Percentiles rank a stretch among this genome's conserved stretches.
Conservation (phyloP, 768 basidiomycete species). For the Neoboletus brunneissimus region DNA sequence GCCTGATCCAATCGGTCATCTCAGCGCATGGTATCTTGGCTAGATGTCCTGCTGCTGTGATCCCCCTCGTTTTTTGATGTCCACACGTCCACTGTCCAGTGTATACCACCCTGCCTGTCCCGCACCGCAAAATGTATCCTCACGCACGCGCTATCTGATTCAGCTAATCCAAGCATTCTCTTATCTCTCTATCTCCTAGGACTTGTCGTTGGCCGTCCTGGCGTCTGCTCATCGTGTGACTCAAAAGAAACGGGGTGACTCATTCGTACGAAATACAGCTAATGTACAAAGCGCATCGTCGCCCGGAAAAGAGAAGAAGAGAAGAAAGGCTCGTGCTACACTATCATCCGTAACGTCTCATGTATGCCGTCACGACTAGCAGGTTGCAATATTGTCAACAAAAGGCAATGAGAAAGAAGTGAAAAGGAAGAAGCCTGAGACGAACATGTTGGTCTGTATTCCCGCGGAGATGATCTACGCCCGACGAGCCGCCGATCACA, state of each 20-base stretch:
- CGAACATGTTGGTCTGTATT: not conserved
- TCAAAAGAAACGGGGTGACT: not conserved
- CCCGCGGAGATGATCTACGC: constrained; percentile 12
- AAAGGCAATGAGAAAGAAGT: not conserved
- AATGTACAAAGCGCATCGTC: not conserved
- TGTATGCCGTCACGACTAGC: not conserved
- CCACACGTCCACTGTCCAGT: constrained; percentile 13
- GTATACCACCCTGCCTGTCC: constrained; percentile 14
- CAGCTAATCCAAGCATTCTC: constrained; percentile 1
- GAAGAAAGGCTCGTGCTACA: not conserved
- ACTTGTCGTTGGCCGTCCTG: not conserved
- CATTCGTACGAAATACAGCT: constrained; percentile 3
- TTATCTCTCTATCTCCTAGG: not conserved
- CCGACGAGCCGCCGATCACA: constrained; percentile 1
- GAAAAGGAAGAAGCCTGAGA: not conserved
- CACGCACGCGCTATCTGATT: constrained; percentile 18
- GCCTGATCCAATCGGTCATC: not conserved
- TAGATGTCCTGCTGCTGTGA: constrained; percentile 3
- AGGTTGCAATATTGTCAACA: not conserved
- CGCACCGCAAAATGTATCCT: constrained; percentile 20
- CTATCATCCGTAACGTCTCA: not conserved
- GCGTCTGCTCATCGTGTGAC: not conserved
- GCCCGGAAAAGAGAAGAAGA: not conserved
- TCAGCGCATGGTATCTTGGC: not conserved
- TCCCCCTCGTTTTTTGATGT: not conserved